Evolutionary conservation across 1,139 yeast genomes (phyloP), one percentile per base, ranked within the genome.

Genomic region (Candida freyschussii): DNA sequence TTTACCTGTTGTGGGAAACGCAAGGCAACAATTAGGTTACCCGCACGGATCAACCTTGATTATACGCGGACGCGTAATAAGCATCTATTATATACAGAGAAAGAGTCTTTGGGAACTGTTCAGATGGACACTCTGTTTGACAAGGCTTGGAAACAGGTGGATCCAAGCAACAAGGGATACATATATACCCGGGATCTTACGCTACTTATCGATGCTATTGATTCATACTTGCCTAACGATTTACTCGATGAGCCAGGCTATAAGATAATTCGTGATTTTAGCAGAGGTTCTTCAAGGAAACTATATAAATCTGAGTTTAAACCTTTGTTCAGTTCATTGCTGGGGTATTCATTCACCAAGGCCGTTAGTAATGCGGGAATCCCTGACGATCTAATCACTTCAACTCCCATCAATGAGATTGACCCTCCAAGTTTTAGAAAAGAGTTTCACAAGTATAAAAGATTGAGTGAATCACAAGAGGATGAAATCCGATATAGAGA

Each of bases 131-230:
- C n/a, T n/a, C n/a, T n/a, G n/a, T 17, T 36, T 19, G 51, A 56
- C 19, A 36, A 39, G 12, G 60, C 59, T 4, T 60, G 65, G 65
- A 31, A 34, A 5, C 50, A 50, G 18, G 36, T 58, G 4, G 63
- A 59, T 33, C 33, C 34, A 4, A 40, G 43, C 9, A 37, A 34
- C n/a, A 44, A 43, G n/a, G 62, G 60, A 2, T 55, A 52, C 37
- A 53, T 61, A 11, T 53, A 55, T 17, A 59, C 58, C 2, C 48
- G 52, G 3, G 48, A 46, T 6, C 34, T 49, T 12, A 47, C 45
- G 4, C 30, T 40, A 6, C 39, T 50, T 11, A 37, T 52, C 5
- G 47, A 41, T 17, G 40, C 44, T 14, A 42, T 48, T 21, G 56
- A 56, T 19, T 36, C 48, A 3, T 30, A 47, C 6, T 32, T 56